Evolutionary conservation across 2,329 filamentous ascomycete species (phyloP).

Genomic region (Fusarium stilboides): DNA sequence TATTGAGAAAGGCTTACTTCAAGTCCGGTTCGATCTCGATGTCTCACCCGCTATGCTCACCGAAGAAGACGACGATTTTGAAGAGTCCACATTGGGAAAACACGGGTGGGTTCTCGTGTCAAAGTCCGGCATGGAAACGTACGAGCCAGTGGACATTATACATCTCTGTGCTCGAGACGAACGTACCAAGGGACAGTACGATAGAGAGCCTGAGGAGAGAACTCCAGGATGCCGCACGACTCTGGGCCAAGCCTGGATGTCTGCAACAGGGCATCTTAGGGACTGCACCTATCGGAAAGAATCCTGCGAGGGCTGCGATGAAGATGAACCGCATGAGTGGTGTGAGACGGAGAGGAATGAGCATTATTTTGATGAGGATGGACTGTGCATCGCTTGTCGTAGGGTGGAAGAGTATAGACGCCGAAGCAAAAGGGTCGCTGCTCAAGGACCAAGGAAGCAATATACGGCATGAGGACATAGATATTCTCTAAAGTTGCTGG

Average conservation of each 20-base stretch:
- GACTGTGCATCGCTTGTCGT: conserved; percentile 33
- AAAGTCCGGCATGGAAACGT: conserved; percentile 1
- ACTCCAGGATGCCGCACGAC: conserved; percentile 2
- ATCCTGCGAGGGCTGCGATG: conserved; percentile 12
- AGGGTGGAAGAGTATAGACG: conserved; percentile 15
- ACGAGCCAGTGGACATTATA: not conserved
- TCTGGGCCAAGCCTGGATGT: not conserved
- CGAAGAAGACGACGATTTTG: not conserved
- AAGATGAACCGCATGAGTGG: conserved; percentile 3
- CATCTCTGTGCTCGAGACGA: conserved; percentile 18
- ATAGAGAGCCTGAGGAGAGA: not conserved
- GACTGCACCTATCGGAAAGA: conserved; percentile 21
- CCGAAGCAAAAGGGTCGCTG: conserved; percentile 23
- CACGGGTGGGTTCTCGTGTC: conserved; percentile 22
- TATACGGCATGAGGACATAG: not conserved
- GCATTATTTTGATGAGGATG: conserved; percentile 37
- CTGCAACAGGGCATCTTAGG: not conserved
- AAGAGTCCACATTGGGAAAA: conserved; percentile 2
- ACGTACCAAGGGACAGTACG: not conserved
- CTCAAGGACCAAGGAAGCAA: not conserved
- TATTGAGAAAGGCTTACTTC: conserved; percentile 17
- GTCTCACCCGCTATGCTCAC: conserved; percentile 7
- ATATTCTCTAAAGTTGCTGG: not conserved
- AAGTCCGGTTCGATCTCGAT: conserved; percentile 32
- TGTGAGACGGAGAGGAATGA: conserved; percentile 30